Percentiles rank a stretch among this genome's conserved stretches.
These are phyloP conservation scores for Pseudomonodictys pantanalensis DNA, from an alignment of 495 filamentous ascomycete species.

Conservation along the genomic window DNA sequence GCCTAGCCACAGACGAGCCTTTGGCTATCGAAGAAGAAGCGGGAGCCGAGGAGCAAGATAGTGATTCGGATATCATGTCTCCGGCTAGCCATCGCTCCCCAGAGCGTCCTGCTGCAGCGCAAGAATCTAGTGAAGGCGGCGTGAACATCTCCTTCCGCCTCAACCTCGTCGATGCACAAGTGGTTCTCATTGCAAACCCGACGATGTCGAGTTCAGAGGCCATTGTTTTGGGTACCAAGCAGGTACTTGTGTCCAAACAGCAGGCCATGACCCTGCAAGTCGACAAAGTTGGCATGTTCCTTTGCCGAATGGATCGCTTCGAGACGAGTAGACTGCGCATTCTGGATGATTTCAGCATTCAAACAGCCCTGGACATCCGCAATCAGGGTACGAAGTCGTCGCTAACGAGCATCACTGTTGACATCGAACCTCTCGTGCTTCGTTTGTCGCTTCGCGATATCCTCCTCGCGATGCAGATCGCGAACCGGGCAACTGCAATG, in stretches of 20 bases:
- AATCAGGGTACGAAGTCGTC: slow-evolving; percentile 62
- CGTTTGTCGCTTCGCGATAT: slow-evolving; percentile 92
- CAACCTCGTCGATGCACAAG: slow-evolving; percentile 91
- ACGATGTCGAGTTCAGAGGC: slow-evolving; percentile 85
- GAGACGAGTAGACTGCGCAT: slow-evolving; percentile 83
- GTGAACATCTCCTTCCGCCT: slow-evolving; percentile 86
- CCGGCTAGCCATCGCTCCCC: slow-evolving; percentile 28
- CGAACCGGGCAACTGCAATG: slow-evolving; percentile 88
- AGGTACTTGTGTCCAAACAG: slow-evolving; percentile 88
- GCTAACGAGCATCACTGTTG: slow-evolving; percentile 75
- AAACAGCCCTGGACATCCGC: slow-evolving; percentile 80
- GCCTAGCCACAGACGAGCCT: slow-evolving; percentile 60
- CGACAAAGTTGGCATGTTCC: slow-evolving; percentile 91
- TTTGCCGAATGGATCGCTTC: slow-evolving; percentile 97
- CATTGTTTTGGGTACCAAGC: slow-evolving; percentile 91
- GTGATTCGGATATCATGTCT: slow-evolving; percentile 36
- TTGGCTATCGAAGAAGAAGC: slow-evolving; percentile 55
- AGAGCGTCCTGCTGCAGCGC: slow-evolving; percentile 38
- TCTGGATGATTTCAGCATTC: slow-evolving; percentile 90
- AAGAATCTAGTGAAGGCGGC: slow-evolving; percentile 35
- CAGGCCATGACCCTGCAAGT: slow-evolving; percentile 91
- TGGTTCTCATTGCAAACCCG: slow-evolving; percentile 94
- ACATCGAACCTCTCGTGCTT: slow-evolving; percentile 89
- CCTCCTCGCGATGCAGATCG: slow-evolving; percentile 85
- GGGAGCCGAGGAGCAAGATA: slow-evolving; percentile 60